Percentiles rank a stretch among this genome's conserved stretches.
These are phyloP conservation scores for Dendrocalamus sinicus DNA, from an alignment of 176 grass and related monocot genomes.

Conservation along the genomic window DNA sequence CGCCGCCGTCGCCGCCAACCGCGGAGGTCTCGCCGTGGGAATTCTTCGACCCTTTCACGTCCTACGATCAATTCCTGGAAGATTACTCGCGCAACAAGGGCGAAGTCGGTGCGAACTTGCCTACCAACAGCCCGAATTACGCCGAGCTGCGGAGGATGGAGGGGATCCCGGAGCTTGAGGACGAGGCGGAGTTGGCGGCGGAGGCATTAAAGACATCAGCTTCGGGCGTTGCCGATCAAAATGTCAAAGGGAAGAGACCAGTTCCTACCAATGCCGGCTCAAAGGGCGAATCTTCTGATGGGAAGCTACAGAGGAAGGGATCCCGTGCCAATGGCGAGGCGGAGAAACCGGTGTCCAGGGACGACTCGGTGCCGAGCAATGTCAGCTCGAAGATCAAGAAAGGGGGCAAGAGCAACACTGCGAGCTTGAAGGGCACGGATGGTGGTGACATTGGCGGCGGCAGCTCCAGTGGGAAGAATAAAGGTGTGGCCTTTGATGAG, in stretches of 20 bases:
- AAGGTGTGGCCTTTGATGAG: slow-evolving; percentile 58
- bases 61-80: slow-evolving; percentile 58
- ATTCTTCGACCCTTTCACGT: slow-evolving; percentile 73
- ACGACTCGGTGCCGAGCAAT: slow-evolving; percentile 14
- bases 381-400: slow-evolving; percentile 40
- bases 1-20: slow-evolving; percentile 49
- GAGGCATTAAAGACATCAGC: slow-evolving; percentile 5
- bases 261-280: slow-evolving; percentile 15
- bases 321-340: background rate
- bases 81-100: slow-evolving; percentile 43
- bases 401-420: slow-evolving; percentile 32
- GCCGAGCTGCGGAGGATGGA: slow-evolving; percentile 69
- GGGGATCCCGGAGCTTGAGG: slow-evolving; percentile 93
- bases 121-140: slow-evolving; percentile 58
- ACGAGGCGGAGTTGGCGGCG: slow-evolving; percentile 58
- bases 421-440: slow-evolving; percentile 20
- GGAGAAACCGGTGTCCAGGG: background rate
- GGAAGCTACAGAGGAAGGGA: slow-evolving; percentile 25
- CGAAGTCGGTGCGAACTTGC: slow-evolving; percentile 24
- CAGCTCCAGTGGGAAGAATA: slow-evolving; percentile 44
- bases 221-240: slow-evolving; percentile 18
- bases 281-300: slow-evolving; percentile 3
- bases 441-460: slow-evolving; percentile 14
- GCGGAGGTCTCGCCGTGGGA: slow-evolving; percentile 67
- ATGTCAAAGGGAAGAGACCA: slow-evolving; percentile 38